These are phyloP conservation scores for Brettanomyces custersianus DNA, from an alignment of 805 yeast genomes.

Conservation along the genomic window DNA sequence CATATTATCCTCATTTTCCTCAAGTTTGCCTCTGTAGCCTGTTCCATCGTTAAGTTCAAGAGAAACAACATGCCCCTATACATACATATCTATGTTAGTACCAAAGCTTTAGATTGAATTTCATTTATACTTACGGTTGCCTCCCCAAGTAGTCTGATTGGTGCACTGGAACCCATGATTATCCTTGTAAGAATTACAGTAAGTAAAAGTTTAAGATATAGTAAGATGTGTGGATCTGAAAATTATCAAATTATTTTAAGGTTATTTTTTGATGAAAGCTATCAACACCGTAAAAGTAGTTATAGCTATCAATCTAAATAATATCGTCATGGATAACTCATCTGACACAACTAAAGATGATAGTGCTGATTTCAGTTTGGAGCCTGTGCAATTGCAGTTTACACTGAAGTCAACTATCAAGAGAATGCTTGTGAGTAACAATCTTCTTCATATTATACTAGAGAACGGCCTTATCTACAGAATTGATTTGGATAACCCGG, in stretches of 20 bases:
- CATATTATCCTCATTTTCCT: constrained; percentile 90
- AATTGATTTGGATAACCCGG: constrained; percentile 61
- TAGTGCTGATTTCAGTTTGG: constrained; percentile 15
- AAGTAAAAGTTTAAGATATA: too few relatives aligned
- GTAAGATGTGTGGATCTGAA: too few relatives aligned
- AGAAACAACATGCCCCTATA: constrained; percentile 73
- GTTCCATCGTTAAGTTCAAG: constrained; percentile 81
- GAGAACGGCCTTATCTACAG: constrained; percentile 45
- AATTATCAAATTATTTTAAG: too few relatives aligned
- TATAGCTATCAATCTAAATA: too few relatives aligned
- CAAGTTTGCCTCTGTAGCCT: constrained; percentile 76
- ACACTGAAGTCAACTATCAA: constrained; percentile 28
- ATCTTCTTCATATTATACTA: constrained; percentile 47
- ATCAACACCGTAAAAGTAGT: too few relatives aligned
- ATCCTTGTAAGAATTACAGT: too few relatives aligned
- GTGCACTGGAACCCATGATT: constrained; percentile 61
- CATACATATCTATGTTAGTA: neutral
- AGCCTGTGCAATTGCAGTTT: constrained; percentile 27
- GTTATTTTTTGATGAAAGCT: too few relatives aligned
- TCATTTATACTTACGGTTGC: constrained; percentile 6
- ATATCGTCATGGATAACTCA: too few relatives aligned
- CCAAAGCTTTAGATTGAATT: neutral
- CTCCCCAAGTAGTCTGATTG: constrained; percentile 73
- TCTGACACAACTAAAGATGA: too few relatives aligned
- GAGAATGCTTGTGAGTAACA: constrained; percentile 44